A percentile compares a stretch with the other conserved stretches of the same genome.
Conservation (phyloP, 257 asterid genomes). For the Knoxia roxburghii region DNA sequence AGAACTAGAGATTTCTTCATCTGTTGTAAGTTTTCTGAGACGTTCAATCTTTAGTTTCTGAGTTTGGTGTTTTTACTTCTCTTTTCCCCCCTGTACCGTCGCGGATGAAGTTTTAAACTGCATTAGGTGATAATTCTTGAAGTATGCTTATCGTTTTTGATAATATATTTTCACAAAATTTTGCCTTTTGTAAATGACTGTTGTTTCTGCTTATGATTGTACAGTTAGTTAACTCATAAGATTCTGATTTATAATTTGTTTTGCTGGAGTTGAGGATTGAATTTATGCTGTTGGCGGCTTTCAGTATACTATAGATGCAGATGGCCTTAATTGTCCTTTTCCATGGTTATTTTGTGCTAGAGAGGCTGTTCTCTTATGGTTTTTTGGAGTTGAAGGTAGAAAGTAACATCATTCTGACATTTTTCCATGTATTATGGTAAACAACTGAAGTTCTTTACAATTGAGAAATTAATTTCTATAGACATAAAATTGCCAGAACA, state of each 20-base stretch:
- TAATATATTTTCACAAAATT: neutral
- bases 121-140: neutral
- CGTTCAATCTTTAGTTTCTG: neutral
- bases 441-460: too few species aligned
- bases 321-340: neutral
- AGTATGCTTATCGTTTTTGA: neutral
- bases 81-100: neutral
- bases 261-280: neutral
- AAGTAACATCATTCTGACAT: too few species aligned
- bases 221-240: neutral
- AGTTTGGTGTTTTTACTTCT: neutral
- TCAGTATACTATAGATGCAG: neutral
- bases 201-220: neutral
- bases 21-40: conserved; percentile 3
- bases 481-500: too few species aligned
- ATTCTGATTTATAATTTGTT: neutral
- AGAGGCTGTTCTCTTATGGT: too few species aligned
- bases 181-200: neutral
- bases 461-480: too few species aligned
- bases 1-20: conserved; percentile 18
- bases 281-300: neutral
- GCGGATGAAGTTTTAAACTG: neutral
- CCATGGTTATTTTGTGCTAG: too few species aligned
- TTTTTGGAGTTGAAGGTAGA: too few species aligned
- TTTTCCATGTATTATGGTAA: too few species aligned